A percentile compares a stretch with the other conserved stretches of the same genome.
phyloP scores from a whole-genome alignment of 805 yeast genomes.

The Nakazawaea wickerhamii region DNA sequence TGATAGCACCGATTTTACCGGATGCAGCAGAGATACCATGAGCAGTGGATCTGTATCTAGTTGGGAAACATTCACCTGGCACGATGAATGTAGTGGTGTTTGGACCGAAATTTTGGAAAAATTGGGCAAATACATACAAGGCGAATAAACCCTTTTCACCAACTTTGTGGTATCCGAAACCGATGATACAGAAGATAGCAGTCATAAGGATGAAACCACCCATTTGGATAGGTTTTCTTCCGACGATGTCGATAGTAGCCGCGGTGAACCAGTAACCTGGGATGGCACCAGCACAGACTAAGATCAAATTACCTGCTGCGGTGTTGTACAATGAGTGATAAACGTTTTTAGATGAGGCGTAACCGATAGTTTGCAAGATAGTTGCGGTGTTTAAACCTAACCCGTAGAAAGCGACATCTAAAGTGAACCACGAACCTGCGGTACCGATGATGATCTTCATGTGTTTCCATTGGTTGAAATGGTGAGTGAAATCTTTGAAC shows the following conservation, averaged over 20 bases:
- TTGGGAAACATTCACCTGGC: constrained; percentile 92
- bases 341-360: constrained; percentile 64
- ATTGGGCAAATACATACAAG: constrained; percentile 73
- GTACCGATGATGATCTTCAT: constrained; percentile 81
- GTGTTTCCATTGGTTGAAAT: constrained; percentile 84
- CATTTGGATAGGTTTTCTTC: constrained; percentile 81
- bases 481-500: constrained; percentile 60
- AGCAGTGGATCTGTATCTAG: constrained; percentile 92
- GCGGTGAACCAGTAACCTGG: constrained; percentile 91
- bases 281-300: constrained; percentile 90
- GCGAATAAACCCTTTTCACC: constrained; percentile 65
- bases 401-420: constrained; percentile 91
- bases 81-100: constrained; percentile 86
- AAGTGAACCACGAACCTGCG: constrained; percentile 86
- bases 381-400: constrained; percentile 76
- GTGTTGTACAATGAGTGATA: constrained; percentile 67
- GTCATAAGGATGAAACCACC: constrained; percentile 73
- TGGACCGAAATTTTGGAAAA: constrained; percentile 91
- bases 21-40: constrained; percentile 92
- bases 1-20: constrained; percentile 90
- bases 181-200: constrained; percentile 67
- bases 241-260: constrained; percentile 73
- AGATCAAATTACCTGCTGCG: constrained; percentile 89
- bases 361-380: constrained; percentile 80
- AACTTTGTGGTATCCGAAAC: constrained; percentile 76